A percentile compares a stretch with the other conserved stretches of the same genome.
Evolutionary conservation across 257 asterid genomes (phyloP).

Genomic region (Nicotiana tabacum): DNA sequence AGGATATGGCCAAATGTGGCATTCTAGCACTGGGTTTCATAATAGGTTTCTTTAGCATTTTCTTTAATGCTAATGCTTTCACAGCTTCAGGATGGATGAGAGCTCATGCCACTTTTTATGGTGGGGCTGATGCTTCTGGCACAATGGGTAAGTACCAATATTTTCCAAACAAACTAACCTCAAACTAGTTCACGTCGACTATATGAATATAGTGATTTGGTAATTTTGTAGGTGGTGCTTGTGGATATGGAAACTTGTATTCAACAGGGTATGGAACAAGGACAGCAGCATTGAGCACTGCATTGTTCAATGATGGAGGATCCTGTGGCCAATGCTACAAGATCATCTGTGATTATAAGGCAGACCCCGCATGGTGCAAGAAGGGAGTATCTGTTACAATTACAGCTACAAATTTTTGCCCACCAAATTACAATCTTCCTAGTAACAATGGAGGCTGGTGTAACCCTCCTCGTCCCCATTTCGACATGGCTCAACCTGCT

Average conservation of each 20-base stretch:
- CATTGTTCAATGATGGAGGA: slow-evolving; percentile 35
- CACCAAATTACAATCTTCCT: slow-evolving; percentile 35
- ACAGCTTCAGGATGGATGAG: slow-evolving; percentile 31
- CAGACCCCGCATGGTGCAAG: slow-evolving; percentile 25
- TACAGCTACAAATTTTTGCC: slow-evolving; percentile 39
- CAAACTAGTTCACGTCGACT: too few relatives aligned
- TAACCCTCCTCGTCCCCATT: slow-evolving; percentile 40
- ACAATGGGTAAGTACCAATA: slow-evolving; percentile 32
- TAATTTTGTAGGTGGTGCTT: too few relatives aligned
- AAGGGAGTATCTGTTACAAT: slow-evolving; percentile 30
- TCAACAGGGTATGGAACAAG: slow-evolving; percentile 29
- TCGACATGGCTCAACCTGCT: slow-evolving; percentile 44
- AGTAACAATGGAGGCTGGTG: slow-evolving; percentile 44
- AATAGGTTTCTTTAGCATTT: slow-evolving; percentile 1
- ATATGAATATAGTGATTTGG: too few relatives aligned
- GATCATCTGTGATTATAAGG: slow-evolving; percentile 27
- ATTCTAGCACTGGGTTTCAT: slow-evolving; percentile 8
- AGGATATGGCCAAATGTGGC: slow-evolving; percentile 13
- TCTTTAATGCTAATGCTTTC: slow-evolving; percentile 25
- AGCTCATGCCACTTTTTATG: slow-evolving; percentile 42
- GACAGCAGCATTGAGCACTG: slow-evolving; percentile 39
- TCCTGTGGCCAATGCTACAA: slow-evolving; percentile 42
- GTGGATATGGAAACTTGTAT: slow-evolving; percentile 19
- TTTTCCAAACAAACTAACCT: too few relatives aligned
- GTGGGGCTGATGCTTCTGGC: slow-evolving; percentile 42